Evolutionary conservation across 2,329 filamentous ascomycete species (phyloP), one percentile per base, ranked within the genome.

Genomic region (Diaporthe ilicicola): DNA sequence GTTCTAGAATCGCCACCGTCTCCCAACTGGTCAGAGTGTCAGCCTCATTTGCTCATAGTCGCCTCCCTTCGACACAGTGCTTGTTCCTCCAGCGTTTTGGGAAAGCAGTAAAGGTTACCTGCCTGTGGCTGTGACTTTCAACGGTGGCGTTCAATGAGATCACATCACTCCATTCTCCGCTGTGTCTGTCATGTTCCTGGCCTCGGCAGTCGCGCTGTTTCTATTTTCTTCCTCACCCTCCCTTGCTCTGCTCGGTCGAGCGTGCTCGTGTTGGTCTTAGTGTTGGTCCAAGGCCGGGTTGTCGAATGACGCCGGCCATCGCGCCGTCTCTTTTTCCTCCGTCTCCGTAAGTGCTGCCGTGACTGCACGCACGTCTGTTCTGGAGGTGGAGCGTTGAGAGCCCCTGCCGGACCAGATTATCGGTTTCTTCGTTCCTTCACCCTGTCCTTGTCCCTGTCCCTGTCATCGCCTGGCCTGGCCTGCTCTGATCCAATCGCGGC

Each of bases 131-230:
- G 32, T 48, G 32, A 13, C 17, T 19, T 12, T 48, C 27, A 12
- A 34, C 19, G 19, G 59, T 64, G 59, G 59, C 59, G 29, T 22
- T 15, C 3, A 50, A 64, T 64, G 59, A 64, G 27, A 64, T 64
- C 59, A 64, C 59, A 64, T 64, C 59, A 64, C 59, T 44, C 8
- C n/a, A 27, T 19, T 22, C 13, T 19, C 22, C 46, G 4, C 46
- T 48, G 4, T 34, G n/a, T n/a, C n/a, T 48, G 44, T 48, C 44
- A 19, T 48, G 44, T 48, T 22, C 19, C 44, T 48, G 44, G 24
- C 46, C 46, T 50, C 46, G 46, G 22, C 46, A 50, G 27, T 50
- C 46, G 46, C 22, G 12, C 8, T 29, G 15, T 34, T 19, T 17
- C 7, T 53, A 8, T 15, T 32, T 6, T 39, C 27, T 13, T 7